Base-by-base conservation (phyloP, 176 grass and related monocot species). In the Luzula sylvatica region DNA sequence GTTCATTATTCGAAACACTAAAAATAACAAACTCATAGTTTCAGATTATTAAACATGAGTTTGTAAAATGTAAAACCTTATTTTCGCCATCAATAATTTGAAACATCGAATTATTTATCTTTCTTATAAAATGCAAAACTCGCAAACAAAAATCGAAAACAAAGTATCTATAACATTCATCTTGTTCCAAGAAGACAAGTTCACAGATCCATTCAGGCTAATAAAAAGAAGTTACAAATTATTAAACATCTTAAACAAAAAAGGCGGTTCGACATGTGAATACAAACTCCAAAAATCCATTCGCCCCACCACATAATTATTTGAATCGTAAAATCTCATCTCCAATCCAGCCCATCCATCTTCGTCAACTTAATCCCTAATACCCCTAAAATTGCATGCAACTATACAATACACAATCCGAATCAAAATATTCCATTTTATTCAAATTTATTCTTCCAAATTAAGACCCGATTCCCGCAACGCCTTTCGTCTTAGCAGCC, bases 381-480 rank as follows among this genome's bases (percentile, higher is more conserved):
- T 64, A 45, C 38, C 30, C 43, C 43, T 3, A 41, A 39, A 47
- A 7, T 35, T 35, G 30, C 30, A 35, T 35, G 30, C 30, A 35
- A 35, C 30, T 35, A 35, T 35, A 35, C 30, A 35, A 61, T 64
- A 64, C 60, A 64, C 47, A 27, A 48, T 29, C 27, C 47, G 47
- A 61, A 29, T 64, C 60, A 47, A 64, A 35, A 14, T 29, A 26
- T 50, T 11, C 47, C 43, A 14, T 41, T 24, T 30, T 40, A 56
- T 28, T 32, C 15, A 15, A n/a, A n/a, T n/a, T n/a, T n/a, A n/a
- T n/a, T n/a, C n/a, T n/a, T n/a, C n/a, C n/a, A n/a, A n/a, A 55
- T 82, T 87, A 94, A 22, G 88, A 87, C 8, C 87, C 82, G 3
- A 87, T 75, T 22, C 78, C 74, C 0, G 63, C 90, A 38, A 73